These are phyloP conservation scores for Podaxis sp. DNA, from an alignment of 768 basidiomycete genomes.

Conservation along the genomic window DNA sequence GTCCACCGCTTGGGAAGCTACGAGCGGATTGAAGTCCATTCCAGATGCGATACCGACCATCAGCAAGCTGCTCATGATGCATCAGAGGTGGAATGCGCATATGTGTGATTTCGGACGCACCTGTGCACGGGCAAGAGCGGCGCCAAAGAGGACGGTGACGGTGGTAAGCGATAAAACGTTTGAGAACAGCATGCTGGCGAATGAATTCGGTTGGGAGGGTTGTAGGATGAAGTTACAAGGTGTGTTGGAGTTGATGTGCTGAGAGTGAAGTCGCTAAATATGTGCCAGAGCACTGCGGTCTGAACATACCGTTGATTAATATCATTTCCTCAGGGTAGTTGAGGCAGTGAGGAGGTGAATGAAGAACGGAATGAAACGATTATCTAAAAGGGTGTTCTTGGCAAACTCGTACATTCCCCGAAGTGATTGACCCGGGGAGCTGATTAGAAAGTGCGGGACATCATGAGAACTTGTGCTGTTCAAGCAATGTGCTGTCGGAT, in stretches of 20 bases:
- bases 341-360: neutral
- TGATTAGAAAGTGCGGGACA: too few relatives aligned
- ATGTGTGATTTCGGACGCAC: neutral
- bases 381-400: neutral
- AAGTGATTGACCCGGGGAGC: too few relatives aligned
- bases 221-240: neutral
- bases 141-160: neutral
- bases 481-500: too few relatives aligned
- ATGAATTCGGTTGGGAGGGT: neutral
- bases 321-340: neutral
- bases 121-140: neutral
- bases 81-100: neutral
- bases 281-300: neutral
- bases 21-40: conserved; percentile 13
- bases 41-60: conserved; percentile 9
- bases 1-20: conserved; percentile 4
- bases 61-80: neutral
- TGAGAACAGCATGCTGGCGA: neutral
- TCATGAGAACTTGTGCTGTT: too few relatives aligned
- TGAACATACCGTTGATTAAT: neutral
- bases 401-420: neutral
- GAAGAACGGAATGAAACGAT: neutral
- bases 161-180: neutral
- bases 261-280: neutral
- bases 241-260: neutral